A percentile compares a stretch with the other conserved stretches of the same genome.
These are phyloP conservation scores for Lasiodiplodia sp. DNA, from an alignment of 2,329 filamentous ascomycete genomes.

Conservation along the genomic window DNA sequence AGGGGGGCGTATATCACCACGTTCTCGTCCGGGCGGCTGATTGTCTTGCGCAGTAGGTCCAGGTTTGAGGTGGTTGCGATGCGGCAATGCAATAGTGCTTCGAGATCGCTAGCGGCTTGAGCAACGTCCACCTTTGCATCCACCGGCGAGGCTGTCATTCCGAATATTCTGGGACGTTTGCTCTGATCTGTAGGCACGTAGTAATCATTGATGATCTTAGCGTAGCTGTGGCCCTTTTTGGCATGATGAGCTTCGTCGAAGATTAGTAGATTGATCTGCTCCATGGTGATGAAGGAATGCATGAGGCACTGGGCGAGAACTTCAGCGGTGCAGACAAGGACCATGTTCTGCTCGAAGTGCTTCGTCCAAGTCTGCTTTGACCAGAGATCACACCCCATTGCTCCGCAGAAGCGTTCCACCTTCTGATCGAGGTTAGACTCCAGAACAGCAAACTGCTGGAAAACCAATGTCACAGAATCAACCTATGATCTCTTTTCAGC, in stretches of 20 bases:
- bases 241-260: conserved; percentile 98
- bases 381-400: conserved; percentile 69
- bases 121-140: conserved; percentile 79
- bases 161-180: conserved; percentile 78
- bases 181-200: conserved; percentile 64
- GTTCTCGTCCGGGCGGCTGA: conserved; percentile 67
- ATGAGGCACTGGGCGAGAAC: conserved; percentile 80
- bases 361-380: conserved; percentile 65
- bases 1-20: conserved; percentile 64
- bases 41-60: conserved; percentile 63
- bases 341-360: conserved; percentile 71
- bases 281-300: conserved; percentile 80
- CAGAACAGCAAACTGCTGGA: conserved; percentile 86
- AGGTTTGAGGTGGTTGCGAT: conserved; percentile 79
- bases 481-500: conserved; percentile 56
- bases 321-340: conserved; percentile 91
- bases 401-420: conserved; percentile 77
- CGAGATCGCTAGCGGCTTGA: conserved; percentile 73
- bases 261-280: conserved; percentile 85
- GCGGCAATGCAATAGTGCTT: conserved; percentile 77
- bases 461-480: conserved; percentile 87
- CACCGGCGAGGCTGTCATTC: conserved; percentile 96
- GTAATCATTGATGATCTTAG: conserved; percentile 84
- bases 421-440: conserved; percentile 80
- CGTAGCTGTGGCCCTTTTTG: conserved; percentile 92